These are phyloP conservation scores for Wickerhamiella parazyma DNA, from an alignment of 805 yeast species.

Conservation along the genomic window DNA sequence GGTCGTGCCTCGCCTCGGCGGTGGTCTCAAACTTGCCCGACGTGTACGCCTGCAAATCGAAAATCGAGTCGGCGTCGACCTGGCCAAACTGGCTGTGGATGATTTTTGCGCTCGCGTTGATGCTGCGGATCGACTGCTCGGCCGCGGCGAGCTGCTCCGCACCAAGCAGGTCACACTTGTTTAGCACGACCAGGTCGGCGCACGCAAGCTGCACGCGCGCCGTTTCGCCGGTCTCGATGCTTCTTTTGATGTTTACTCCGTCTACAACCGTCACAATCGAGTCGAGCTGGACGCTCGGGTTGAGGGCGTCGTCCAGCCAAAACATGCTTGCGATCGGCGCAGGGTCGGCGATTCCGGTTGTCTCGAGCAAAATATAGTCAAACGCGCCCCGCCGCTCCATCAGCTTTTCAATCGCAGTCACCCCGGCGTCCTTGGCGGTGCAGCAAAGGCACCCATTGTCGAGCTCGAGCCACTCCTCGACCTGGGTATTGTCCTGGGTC, in stretches of 20 bases:
- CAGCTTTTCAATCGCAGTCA: conserved; percentile 80
- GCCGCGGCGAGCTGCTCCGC: conserved; percentile 25
- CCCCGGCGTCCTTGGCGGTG: conserved; percentile 90
- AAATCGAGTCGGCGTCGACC: conserved; percentile 46
- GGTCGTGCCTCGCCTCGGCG: conserved; percentile 13
- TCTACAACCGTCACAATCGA: conserved; percentile 86
- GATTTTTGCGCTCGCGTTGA: conserved; percentile 60
- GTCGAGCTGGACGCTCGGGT: conserved; percentile 75
- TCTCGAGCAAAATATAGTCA: conserved; percentile 84
- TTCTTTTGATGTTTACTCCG: conserved; percentile 40
- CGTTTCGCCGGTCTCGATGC: conserved; percentile 54
- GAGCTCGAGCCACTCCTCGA: conserved; percentile 89
- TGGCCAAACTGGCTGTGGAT: conserved; percentile 62
- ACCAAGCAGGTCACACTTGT: conserved; percentile 52
- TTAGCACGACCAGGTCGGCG: conserved; percentile 71
- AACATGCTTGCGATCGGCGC: conserved; percentile 96
- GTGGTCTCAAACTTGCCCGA: background rate
- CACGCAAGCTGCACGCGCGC: conserved; percentile 84
- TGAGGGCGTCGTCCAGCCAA: conserved; percentile 87
- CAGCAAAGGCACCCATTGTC: conserved; percentile 97
- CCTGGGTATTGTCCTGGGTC: conserved; percentile 33
- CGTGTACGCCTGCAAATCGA: conserved; percentile 64
- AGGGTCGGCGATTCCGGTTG: conserved; percentile 95
- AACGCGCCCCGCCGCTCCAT: conserved; percentile 59
- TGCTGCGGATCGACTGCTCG: conserved; percentile 31